A percentile compares a stretch with the other conserved stretches of the same genome.
Evolutionary conservation across 148 eudicot genomes (phyloP).

Genomic region (Fallopia convolvulus): DNA sequence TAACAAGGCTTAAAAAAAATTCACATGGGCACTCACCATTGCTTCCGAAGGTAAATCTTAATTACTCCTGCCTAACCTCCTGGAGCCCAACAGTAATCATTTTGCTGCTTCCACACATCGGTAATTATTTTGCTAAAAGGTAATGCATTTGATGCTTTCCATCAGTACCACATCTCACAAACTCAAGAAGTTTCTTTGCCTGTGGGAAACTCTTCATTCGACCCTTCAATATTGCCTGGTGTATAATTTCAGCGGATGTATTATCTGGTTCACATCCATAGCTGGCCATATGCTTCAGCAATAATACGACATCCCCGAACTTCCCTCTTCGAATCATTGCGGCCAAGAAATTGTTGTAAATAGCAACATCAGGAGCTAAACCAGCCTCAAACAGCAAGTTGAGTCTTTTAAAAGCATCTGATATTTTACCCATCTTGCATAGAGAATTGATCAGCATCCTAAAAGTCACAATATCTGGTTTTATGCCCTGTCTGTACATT

Average conservation of each 20-base stretch:
- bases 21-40: not conserved
- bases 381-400: slow-evolving; percentile 28
- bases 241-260: slow-evolving; percentile 23
- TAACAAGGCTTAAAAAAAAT: not conserved
- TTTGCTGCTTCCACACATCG: not conserved
- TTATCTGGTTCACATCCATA: slow-evolving; percentile 41
- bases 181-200: slow-evolving; percentile 16
- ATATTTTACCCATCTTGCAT: slow-evolving; percentile 32
- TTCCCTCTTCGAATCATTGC: slow-evolving; percentile 36
- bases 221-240: slow-evolving; percentile 24
- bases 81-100: not conserved
- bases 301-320: slow-evolving; percentile 20
- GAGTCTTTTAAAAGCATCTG: slow-evolving; percentile 25
- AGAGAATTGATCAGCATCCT: slow-evolving; percentile 26
- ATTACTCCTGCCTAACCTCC: not conserved
- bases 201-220: slow-evolving; percentile 26
- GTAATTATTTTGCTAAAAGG: not conserved
- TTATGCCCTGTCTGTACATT: slow-evolving; percentile 30
- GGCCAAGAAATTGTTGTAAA: slow-evolving; percentile 34
- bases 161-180: slow-evolving; percentile 16
- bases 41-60: not conserved
- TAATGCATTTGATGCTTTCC: not conserved
- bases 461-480: slow-evolving; percentile 34
- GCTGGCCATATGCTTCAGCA: slow-evolving; percentile 34
- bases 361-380: slow-evolving; percentile 26